Conservation (phyloP, 768 basidiomycete genomes). For the Lepiota venenata region DNA sequence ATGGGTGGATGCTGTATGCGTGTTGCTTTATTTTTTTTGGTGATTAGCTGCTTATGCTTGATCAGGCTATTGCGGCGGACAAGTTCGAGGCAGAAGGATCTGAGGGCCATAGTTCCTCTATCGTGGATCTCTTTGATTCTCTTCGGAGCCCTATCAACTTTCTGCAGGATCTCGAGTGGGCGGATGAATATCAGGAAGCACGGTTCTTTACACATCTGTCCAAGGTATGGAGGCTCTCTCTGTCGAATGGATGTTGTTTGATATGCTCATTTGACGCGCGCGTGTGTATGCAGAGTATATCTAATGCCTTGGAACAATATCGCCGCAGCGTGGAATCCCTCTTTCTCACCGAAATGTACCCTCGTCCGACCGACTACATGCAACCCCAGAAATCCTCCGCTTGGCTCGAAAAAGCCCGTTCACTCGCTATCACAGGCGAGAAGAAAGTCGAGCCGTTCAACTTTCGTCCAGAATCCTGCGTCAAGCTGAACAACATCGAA, state of each 20-base stretch:
- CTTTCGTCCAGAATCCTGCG: slow-evolving; percentile 90
- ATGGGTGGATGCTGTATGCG: slow-evolving; percentile 89
- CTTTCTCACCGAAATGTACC: slow-evolving; percentile 96
- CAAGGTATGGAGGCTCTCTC: slow-evolving; percentile 51
- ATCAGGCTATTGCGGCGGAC: slow-evolving; percentile 69
- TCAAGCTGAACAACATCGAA: slow-evolving; percentile 97
- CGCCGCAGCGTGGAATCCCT: slow-evolving; percentile 82
- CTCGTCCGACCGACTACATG: slow-evolving; percentile 71
- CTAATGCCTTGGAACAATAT: slow-evolving; percentile 90
- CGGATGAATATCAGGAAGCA: slow-evolving; percentile 84
- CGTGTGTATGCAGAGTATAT: slow-evolving; percentile 63
- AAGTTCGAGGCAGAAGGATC: slow-evolving; percentile 79
- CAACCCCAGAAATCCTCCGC: slow-evolving; percentile 86
- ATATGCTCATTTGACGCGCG: neutral
- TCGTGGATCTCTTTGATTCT: slow-evolving; percentile 94
- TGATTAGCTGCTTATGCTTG: neutral
- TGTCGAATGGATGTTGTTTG: neutral
- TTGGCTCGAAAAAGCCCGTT: slow-evolving; percentile 84
- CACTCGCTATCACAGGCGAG: slow-evolving; percentile 73
- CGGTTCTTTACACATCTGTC: slow-evolving; percentile 87
- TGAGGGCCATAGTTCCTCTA: slow-evolving; percentile 93
- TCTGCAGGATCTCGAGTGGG: slow-evolving; percentile 88
- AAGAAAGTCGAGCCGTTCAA: slow-evolving; percentile 95
- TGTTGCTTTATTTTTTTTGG: neutral
- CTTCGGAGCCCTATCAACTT: slow-evolving; percentile 88